Evolutionary conservation across 139 green algal species (phyloP), one percentile per base, ranked within the genome.

Genomic region (Tetraselmis striata): DNA sequence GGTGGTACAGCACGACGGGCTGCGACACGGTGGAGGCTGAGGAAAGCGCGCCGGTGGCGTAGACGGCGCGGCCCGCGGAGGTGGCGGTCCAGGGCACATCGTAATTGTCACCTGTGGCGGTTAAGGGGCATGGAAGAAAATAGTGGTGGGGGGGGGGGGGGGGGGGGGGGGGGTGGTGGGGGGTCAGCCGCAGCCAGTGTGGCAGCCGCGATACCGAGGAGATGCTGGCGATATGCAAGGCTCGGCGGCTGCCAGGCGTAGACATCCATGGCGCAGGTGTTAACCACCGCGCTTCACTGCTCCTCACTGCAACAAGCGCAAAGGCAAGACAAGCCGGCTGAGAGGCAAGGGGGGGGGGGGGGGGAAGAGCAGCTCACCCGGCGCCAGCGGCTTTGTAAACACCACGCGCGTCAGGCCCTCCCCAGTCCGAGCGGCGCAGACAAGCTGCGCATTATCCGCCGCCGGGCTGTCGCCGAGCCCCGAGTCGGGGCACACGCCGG

Each of bases 1-100:
- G 1, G 30, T 83, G 80, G 80, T 74, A 83, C 5, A 83, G 80
- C 18, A 83, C 67, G 29, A 83, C 27, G 30, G 80, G 80, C 30
- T 30, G 0, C 25, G 30, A 59, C 0, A 18, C 2, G n/a, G 59
- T 83, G 80, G 80, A 83, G 1, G 18, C 80, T 30, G 77, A n/a
- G 28, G 67, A 79, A 0, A 83, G 67, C 1, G 80, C 59, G 2
- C 80, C 80, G 45, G 59, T 31, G 0, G 30, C 80, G 30, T 30
- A 83, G 28, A 78, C 75, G 1, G 75, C 30, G 31, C 24, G 31
- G 58, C 30, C 27, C 2, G 67, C 67, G 27, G 23, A n/a, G 11
- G 24, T 58, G 1, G 29, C 67, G 2, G 30, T 45, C 67, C 80
- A 79, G 30, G 29, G 58, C 2, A 28, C 28, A n/a, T 83, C 67